phyloP scores from a whole-genome alignment of 225 moss, liverwort and hornwort genomes.

The Physcomitrellopsis africana region DNA sequence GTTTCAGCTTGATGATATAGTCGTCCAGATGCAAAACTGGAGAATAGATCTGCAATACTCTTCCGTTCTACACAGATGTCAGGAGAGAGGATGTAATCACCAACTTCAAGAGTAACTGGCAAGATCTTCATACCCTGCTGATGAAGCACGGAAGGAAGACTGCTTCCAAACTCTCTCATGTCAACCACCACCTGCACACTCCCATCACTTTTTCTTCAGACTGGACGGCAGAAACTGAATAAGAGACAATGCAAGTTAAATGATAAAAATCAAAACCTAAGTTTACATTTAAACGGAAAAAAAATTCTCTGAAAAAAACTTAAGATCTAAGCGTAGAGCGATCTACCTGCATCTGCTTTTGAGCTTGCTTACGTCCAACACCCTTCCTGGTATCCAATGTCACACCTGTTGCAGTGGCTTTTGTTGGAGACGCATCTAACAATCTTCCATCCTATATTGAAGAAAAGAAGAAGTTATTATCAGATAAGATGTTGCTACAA shows the following conservation, averaged over 20 bases:
- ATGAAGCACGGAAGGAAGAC: conserved; percentile 92
- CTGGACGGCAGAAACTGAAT: background rate
- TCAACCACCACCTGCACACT: conserved; percentile 93
- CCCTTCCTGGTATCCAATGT: conserved; percentile 87
- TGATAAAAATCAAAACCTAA: background rate
- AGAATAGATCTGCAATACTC: conserved; percentile 86
- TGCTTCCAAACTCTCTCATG: conserved; percentile 99
- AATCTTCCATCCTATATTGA: conserved; percentile 82
- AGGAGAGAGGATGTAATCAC: conserved; percentile 95
- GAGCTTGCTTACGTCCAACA: conserved; percentile 78
- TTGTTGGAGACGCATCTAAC: conserved; percentile 66
- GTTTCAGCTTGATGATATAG: conserved; percentile 98
- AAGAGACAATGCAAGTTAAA: background rate
- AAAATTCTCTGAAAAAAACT: conserved; percentile 11
- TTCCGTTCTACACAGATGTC: conserved; percentile 97
- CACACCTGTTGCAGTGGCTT: conserved; percentile 89
- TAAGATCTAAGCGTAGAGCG: conserved; percentile 10
- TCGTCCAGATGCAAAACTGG: conserved; percentile 90
- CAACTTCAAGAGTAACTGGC: conserved; percentile 98
- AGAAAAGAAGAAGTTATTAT: conserved; percentile 5
- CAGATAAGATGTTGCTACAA: conserved; percentile 18
- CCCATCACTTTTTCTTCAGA: conserved; percentile 25
- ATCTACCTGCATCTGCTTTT: conserved; percentile 90
- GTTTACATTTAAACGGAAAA: conserved; percentile 11
- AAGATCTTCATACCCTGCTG: conserved; percentile 94